Base-by-base conservation (phyloP, 176 grass and related monocot species). In the Phoenix roebelenii region DNA sequence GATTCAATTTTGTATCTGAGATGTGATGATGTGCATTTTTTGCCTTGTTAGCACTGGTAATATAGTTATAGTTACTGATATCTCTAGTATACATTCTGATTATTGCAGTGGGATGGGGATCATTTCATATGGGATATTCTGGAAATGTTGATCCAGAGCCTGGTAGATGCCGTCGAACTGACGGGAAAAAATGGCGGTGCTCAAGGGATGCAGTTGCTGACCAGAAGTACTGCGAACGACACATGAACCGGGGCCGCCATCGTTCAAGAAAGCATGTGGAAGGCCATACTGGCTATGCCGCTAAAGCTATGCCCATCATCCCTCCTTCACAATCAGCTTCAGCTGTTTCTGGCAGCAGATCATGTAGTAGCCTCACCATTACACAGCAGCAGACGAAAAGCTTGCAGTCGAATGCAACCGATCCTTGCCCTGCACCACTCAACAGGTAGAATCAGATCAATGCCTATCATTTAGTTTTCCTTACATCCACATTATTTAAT, bases 181-280 rank as follows among this genome's bases (percentile, higher is more conserved):
- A 97, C 68, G 92, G 92, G 63, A 97, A 97, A 80, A 97, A 97
- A 88, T 97, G 92, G 92, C 87, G 92, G 69, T 97, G 92, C 75
- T 97, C 92, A 49, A 85, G 84, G 83, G 92, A 97, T 55, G 92
- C 92, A 3, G 92, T 97, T 65, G 77, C 81, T 25, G 92, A 97
- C 76, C 92, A 97, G 69, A 97, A 97, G 83, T 97, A 97, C 75
- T 97, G 92, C 16, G 92, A 97, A 81, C 84, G 87, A 58, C 92
- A 97, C 70, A 91, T 97, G 78, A 91, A 97, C 87, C 80, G 92
- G 52, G 92, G 92, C 77, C 87, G 87, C 87, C 92, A 97, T 70
- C 92, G 92, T 97, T 97, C 92, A 97, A 97, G 92, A 97, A 97
- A 97, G 92, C 92, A 91, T 97, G 92, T 97, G 92, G 92, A 97